Evolutionary conservation across 2,329 filamentous ascomycete species (phyloP), one percentile per base, ranked within the genome.

Genomic region (Trichoderma atroviride): DNA sequence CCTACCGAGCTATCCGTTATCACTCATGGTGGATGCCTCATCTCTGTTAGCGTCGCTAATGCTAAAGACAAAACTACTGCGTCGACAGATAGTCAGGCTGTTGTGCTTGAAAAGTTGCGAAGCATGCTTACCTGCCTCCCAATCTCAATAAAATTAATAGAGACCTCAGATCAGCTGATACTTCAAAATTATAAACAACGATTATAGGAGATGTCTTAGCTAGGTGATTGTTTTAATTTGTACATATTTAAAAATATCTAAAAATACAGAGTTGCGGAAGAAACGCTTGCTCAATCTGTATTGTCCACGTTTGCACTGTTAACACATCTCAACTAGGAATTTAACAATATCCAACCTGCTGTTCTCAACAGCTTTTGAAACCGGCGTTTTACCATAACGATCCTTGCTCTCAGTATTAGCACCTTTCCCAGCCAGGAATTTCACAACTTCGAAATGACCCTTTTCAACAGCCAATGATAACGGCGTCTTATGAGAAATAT

Each of bases 31-130:
- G 87, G 85, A 0, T 92, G 90, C 75, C 88, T 84, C 76, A 85
- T 87, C 22, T 87, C 87, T 52, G 82, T 92, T 56, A 91, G 88
- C 71, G 85, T 91, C 4, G 90, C 87, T 0, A 81, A 87, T 73
- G 86, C 88, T 13, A 79, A 76, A 2, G 85, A 88, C 69, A 92
- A 91, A 84, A 83, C 82, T 1, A 90, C 89, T 9, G 71, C 72
- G 53, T 75, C 79, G 22, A 78, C 76, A 43, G 68, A 70, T 5
- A 72, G 73, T 33, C 79, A 80, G 72, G 72, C 72, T 33, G 57
- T 72, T 22, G 79, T 80, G 7, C 67, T 79, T 22, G 71, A 71
- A 2, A 80, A 78, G 74, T 59, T 80, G 29, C 76, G 73, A 72
- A 73, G 75, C 50, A 72, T 80, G 19, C 73, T 80, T 13, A 73